phyloP scores from a whole-genome alignment of 169 alveolate species.

The Perkinsus marinus region DNA sequence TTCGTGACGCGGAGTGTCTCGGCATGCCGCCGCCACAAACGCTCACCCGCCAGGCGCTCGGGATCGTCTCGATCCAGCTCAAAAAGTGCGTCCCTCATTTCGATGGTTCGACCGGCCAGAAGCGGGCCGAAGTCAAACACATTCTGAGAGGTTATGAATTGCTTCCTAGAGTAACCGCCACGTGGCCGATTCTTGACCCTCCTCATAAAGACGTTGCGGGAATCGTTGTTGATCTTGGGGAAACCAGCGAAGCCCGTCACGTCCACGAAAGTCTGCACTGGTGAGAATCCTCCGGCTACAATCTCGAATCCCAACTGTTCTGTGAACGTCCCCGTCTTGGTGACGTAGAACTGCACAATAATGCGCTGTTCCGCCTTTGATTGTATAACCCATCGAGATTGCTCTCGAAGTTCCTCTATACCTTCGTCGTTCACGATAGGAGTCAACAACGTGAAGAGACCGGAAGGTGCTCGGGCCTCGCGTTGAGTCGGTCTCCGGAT shows the following conservation, averaged over 20 bases:
- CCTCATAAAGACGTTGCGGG: constrained; percentile 50
- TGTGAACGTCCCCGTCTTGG: constrained; percentile 48
- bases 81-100: constrained; percentile 15
- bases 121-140: constrained; percentile 82
- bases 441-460: constrained; percentile 18
- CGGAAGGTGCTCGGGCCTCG: constrained; percentile 15
- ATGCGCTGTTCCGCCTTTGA: constrained; percentile 48
- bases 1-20: constrained; percentile 24
- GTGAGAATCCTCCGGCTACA: constrained; percentile 32
- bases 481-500: constrained; percentile 42
- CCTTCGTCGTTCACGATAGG: neutral
- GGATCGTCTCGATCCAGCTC: neutral
- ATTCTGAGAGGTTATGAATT: constrained; percentile 44
- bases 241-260: constrained; percentile 57
- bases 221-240: constrained; percentile 63
- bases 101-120: constrained; percentile 64
- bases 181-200: constrained; percentile 46
- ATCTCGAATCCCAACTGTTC: constrained; percentile 61
- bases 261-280: constrained; percentile 41
- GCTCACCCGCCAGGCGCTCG: neutral
- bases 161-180: constrained; percentile 43
- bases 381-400: constrained; percentile 67
- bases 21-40: neutral
- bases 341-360: constrained; percentile 57
- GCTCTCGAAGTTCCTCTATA: neutral